Evolutionary conservation across 495 filamentous ascomycete species (phyloP).

Genomic region (Penicillium bovifimosum): DNA sequence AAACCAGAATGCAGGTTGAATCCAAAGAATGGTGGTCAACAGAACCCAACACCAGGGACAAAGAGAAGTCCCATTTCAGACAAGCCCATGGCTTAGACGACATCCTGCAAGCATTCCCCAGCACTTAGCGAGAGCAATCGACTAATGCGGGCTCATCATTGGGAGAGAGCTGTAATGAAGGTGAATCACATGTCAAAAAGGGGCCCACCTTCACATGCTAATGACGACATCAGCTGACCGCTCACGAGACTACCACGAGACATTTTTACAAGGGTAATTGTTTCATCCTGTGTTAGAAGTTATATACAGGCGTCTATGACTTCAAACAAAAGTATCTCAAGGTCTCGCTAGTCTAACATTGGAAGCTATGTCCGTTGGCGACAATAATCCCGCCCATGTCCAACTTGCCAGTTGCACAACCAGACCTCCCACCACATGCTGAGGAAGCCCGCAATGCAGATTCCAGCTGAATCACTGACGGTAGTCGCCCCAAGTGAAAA

Average conservation of each 20-base stretch:
- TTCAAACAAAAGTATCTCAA: too few relatives aligned
- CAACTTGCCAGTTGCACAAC: slow-evolving; percentile 78
- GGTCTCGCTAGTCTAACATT: not conserved
- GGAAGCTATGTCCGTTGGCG: slow-evolving; percentile 21
- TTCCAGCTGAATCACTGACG: slow-evolving; percentile 87
- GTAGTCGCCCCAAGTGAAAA: slow-evolving; percentile 86
- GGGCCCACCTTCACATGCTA: slow-evolving; percentile 29
- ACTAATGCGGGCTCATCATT: not conserved
- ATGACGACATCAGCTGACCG: slow-evolving; percentile 19
- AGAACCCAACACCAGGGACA: not conserved
- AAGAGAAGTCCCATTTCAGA: not conserved
- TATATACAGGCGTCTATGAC: too few relatives aligned
- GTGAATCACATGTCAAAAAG: slow-evolving; percentile 30
- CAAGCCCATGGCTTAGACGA: slow-evolving; percentile 13
- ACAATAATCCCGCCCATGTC: slow-evolving; percentile 74
- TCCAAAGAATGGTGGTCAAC: not conserved
- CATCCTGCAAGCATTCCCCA: not conserved
- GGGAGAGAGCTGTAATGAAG: not conserved
- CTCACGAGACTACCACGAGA: not conserved
- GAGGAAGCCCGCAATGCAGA: slow-evolving; percentile 82
- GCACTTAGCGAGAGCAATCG: not conserved
- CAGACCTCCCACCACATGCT: slow-evolving; percentile 78
- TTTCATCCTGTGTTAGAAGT: too few relatives aligned
- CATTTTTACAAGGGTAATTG: not conserved
- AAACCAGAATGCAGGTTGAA: not conserved